Conservation (phyloP, 2,329 filamentous ascomycete genomes). For the Apiospora phragmitis region DNA sequence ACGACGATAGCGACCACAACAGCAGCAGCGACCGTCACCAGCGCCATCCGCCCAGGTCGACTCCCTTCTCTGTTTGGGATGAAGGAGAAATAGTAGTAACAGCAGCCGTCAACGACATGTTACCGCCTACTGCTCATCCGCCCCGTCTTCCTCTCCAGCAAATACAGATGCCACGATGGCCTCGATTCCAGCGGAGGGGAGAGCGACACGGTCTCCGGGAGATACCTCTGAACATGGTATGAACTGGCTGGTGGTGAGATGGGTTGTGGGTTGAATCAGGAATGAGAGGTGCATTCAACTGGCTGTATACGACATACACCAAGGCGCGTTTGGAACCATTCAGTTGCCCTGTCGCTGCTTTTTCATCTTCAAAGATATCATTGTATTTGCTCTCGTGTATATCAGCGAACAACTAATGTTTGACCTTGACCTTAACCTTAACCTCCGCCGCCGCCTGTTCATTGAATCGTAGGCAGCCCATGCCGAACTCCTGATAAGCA, state of each 20-base stretch:
- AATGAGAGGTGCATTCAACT: background rate
- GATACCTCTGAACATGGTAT: background rate
- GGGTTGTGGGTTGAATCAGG: background rate
- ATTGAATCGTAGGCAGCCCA: background rate
- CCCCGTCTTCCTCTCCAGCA: background rate
- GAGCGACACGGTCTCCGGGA: background rate
- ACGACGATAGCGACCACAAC: background rate
- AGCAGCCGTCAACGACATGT: background rate
- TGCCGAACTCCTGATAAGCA: background rate
- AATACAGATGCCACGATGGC: background rate
- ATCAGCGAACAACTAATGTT: background rate
- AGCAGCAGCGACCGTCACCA: background rate
- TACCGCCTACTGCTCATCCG: too few relatives aligned
- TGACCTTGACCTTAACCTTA: background rate
- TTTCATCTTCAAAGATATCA: background rate
- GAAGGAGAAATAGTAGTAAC: background rate
- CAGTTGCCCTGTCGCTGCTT: too few relatives aligned
- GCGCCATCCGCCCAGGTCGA: accelerated
- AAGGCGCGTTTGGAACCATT: too few relatives aligned
- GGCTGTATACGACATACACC: background rate
- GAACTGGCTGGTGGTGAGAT: background rate
- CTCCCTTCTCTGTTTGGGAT: background rate
- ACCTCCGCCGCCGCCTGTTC: background rate
- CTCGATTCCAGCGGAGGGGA: background rate
- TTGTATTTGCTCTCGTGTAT: background rate